A percentile compares a stretch with the other conserved stretches of the same genome.
These are phyloP conservation scores for Inonotus obliquus DNA, from an alignment of 1,284 basidiomycete genomes.

Conservation along the genomic window DNA sequence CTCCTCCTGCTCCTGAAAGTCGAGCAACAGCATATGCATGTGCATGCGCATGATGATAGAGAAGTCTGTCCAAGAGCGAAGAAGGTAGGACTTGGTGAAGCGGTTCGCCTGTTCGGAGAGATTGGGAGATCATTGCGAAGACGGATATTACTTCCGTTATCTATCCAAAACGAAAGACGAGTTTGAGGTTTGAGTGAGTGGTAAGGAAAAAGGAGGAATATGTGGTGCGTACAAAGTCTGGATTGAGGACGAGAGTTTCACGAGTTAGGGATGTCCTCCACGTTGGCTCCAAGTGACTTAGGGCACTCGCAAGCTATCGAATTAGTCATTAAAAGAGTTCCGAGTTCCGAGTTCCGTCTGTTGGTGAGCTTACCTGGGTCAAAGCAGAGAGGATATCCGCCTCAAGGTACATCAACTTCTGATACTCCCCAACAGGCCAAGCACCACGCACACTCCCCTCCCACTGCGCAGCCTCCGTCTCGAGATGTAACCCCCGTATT, in stretches of 20 bases:
- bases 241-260: constrained; percentile 42
- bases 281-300: constrained; percentile 35
- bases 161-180: too few species aligned
- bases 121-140: constrained; percentile 41
- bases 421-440: constrained; percentile 47
- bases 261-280: constrained; percentile 36
- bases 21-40: too few species aligned
- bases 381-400: constrained; percentile 38
- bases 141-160: constrained; percentile 42
- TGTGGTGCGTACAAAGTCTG: constrained; percentile 42
- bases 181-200: too few species aligned
- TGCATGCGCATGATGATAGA: constrained; percentile 34
- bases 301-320: constrained; percentile 25
- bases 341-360: not conserved
- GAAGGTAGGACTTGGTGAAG: constrained; percentile 40
- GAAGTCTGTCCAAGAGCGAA: constrained; percentile 39
- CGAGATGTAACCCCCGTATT: constrained; percentile 31
- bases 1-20: too few species aligned
- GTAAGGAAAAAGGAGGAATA: too few species aligned
- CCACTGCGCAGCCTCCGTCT: constrained; percentile 40
- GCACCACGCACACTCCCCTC: constrained; percentile 44
- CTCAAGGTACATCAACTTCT: constrained; percentile 35
- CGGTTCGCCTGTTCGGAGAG: constrained; percentile 42
- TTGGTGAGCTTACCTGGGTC: constrained; percentile 34
- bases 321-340: not conserved